Conservation (phyloP, 371 early-diverging fungal genomes). For the Mortierella sp. region DNA sequence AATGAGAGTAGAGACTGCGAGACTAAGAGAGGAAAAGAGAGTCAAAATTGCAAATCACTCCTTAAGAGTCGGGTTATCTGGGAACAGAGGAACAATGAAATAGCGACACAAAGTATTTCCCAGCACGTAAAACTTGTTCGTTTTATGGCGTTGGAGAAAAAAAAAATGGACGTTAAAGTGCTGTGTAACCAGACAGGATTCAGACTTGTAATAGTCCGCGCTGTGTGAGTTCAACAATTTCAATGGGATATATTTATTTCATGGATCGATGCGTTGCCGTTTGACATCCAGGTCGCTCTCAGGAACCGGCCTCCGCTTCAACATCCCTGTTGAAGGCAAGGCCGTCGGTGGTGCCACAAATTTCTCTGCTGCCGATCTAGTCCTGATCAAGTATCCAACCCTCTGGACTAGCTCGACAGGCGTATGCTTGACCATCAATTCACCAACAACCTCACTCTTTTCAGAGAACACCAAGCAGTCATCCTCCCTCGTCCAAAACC, state of each 20-base stretch:
- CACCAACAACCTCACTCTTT: conserved; percentile 8
- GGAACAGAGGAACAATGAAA: neutral
- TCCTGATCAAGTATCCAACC: conserved; percentile 18
- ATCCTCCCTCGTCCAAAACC: conserved; percentile 42
- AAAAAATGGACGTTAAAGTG: too few relatives aligned
- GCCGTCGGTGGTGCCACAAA: conserved; percentile 6
- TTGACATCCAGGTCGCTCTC: too few relatives aligned
- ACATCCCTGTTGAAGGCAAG: neutral
- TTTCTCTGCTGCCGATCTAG: conserved; percentile 22
- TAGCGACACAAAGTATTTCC: neutral
- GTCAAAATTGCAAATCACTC: neutral
- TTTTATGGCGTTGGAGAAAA: too few relatives aligned
- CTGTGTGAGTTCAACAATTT: too few relatives aligned
- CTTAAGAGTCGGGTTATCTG: neutral
- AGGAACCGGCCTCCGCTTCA: conserved; percentile 9
- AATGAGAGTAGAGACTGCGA: too few relatives aligned
- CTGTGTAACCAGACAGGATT: too few relatives aligned
- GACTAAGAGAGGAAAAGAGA: neutral
- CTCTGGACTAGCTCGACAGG: conserved; percentile 14
- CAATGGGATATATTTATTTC: neutral
- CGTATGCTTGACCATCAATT: conserved; percentile 13
- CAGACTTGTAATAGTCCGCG: too few relatives aligned
- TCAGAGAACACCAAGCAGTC: conserved; percentile 17
- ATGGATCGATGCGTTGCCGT: too few relatives aligned
- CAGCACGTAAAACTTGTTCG: too few relatives aligned